These are phyloP conservation scores for Limnomonas spitsbergensis DNA, from an alignment of 139 green algal species.

Conservation along the genomic window DNA sequence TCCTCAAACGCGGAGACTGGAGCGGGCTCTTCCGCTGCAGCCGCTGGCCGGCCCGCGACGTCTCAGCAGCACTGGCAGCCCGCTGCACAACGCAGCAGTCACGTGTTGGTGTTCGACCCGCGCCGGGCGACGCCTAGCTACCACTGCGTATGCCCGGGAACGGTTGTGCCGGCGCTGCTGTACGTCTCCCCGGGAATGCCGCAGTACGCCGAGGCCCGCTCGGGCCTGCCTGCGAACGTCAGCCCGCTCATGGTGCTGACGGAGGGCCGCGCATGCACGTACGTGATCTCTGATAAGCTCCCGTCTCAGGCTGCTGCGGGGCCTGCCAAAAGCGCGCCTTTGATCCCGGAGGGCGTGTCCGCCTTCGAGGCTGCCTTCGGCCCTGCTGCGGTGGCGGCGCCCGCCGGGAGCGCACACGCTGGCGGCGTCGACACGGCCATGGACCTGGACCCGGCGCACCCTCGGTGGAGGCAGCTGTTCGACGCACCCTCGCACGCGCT, in stretches of 20 bases:
- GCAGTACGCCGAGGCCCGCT: background rate
- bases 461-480: conserved; percentile 49
- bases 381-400: background rate
- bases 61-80: background rate
- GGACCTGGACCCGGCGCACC: background rate
- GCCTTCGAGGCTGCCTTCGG: conserved; percentile 44
- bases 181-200: conserved; percentile 15
- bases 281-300: conserved; percentile 1
- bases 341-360: background rate
- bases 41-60: background rate
- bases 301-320: background rate
- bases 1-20: background rate
- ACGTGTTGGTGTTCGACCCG: conserved; percentile 48
- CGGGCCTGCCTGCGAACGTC: background rate
- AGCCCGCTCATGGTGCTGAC: conserved; percentile 53
- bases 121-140: conserved; percentile 13
- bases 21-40: conserved; percentile 10
- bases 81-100: background rate
- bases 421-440: conserved; percentile 17
- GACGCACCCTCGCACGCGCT: conserved; percentile 69
- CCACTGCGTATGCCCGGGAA: conserved; percentile 18
- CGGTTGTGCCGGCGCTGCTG: conserved; percentile 15
- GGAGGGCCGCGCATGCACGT: conserved; percentile 36
- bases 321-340: background rate
- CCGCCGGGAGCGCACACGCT: background rate